These are phyloP conservation scores for Septoria petroselini DNA, from an alignment of 2,329 filamentous ascomycete genomes.

Conservation along the genomic window DNA sequence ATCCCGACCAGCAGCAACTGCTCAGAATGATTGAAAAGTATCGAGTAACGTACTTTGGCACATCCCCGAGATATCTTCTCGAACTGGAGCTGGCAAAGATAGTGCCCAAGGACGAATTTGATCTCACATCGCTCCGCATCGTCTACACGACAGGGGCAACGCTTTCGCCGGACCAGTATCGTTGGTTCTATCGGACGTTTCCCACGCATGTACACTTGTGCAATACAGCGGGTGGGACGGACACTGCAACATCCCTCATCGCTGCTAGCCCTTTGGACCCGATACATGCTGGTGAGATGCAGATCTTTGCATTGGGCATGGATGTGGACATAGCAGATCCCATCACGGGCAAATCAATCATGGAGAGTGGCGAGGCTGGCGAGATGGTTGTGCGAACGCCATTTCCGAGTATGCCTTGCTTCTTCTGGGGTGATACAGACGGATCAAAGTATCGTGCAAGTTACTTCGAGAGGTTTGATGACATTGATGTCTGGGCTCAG, in stretches of 20 bases:
- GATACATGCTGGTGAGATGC: constrained; percentile 42
- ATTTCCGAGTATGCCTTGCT: constrained; percentile 48
- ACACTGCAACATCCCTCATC: constrained; percentile 46
- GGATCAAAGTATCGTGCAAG: constrained; percentile 43
- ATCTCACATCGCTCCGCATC: constrained; percentile 42
- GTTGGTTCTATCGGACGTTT: constrained; percentile 48
- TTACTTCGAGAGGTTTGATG: constrained; percentile 47
- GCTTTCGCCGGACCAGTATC: constrained; percentile 44
- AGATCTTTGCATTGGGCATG: constrained; percentile 47
- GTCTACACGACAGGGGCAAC: constrained; percentile 49
- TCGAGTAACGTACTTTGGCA: constrained; percentile 45
- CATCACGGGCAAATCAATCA: constrained; percentile 38
- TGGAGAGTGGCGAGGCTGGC: constrained; percentile 40
- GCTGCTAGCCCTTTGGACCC: constrained; percentile 45
- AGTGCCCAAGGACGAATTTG: constrained; percentile 40
- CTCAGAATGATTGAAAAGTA: constrained; percentile 40
- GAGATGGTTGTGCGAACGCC: constrained; percentile 48
- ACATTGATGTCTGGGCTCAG: constrained; percentile 45
- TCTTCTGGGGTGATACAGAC: constrained; percentile 46
- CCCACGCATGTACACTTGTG: constrained; percentile 41
- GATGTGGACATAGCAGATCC: constrained; percentile 48
- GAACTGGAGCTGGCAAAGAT: constrained; percentile 42
- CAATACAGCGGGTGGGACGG: constrained; percentile 49
- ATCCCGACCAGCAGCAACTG: constrained; percentile 40
- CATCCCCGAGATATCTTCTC: constrained; percentile 46